A percentile compares a stretch with the other conserved stretches of the same genome.
phyloP scores from a whole-genome alignment of 148 eudicot genomes.

The Persicaria maculosa region DNA sequence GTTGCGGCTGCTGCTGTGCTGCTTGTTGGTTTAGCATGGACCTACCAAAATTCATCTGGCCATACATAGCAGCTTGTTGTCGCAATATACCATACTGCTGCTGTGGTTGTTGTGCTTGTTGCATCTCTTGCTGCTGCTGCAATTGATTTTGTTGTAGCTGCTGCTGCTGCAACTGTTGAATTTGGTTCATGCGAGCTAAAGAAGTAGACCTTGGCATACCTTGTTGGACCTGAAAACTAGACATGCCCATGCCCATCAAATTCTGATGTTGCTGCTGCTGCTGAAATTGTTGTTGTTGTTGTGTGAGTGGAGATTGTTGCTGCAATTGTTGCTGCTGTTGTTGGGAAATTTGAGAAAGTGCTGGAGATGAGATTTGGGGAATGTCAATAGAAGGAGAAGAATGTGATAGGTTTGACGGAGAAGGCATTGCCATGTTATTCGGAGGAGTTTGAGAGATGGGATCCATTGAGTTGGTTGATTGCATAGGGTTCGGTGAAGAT shows the following conservation, averaged over 20 bases:
- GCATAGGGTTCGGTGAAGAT: conserved; percentile 37
- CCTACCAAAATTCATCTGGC: conserved; percentile 59
- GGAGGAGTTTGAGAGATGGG: conserved; percentile 23
- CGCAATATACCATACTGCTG: conserved; percentile 28
- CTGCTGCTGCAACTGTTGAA: conserved; percentile 23
- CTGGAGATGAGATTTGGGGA: conserved; percentile 39
- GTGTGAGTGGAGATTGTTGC: neutral
- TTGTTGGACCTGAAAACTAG: conserved; percentile 23
- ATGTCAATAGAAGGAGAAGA: conserved; percentile 43
- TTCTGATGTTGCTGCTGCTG: conserved; percentile 33
- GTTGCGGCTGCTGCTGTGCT: conserved; percentile 27
- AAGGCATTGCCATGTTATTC: conserved; percentile 20
- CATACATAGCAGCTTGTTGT: conserved; percentile 43
- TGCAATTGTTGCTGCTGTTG: conserved; percentile 30
- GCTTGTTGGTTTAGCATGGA: conserved; percentile 22
- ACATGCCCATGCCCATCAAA: conserved; percentile 29
- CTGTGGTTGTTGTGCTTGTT: conserved; percentile 28
- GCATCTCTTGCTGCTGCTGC: conserved; percentile 25
- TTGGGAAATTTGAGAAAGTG: conserved; percentile 37
- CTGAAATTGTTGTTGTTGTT: conserved; percentile 34
- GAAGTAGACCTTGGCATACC: conserved; percentile 29
- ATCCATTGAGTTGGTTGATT: conserved; percentile 37
- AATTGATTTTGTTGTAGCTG: conserved; percentile 19
- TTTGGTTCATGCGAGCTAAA: conserved; percentile 29
- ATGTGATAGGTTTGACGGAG: conserved; percentile 41